A percentile compares a stretch with the other conserved stretches of the same genome.
Conservation (phyloP, 495 filamentous ascomycete species). For the Podospora comata region DNA sequence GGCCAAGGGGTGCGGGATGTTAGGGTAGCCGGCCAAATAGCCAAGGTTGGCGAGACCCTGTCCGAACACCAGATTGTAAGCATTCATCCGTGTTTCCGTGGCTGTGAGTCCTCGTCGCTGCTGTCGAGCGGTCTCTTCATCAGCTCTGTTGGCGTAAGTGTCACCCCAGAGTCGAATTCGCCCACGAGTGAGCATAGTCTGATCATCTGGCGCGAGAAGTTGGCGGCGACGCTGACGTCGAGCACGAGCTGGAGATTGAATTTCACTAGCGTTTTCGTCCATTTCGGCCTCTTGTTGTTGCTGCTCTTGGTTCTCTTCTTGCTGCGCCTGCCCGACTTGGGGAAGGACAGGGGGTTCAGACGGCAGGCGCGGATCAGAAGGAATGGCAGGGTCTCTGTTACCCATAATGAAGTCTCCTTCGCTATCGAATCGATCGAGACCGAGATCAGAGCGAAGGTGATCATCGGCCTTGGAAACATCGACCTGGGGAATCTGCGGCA, state of each 20-base stretch:
- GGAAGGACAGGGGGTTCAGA: constrained; percentile 16
- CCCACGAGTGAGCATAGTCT: constrained; percentile 50
- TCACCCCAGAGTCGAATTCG: constrained; percentile 58
- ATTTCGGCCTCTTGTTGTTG: constrained; percentile 21
- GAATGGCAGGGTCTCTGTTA: constrained; percentile 7
- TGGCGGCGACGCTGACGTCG: constrained; percentile 28
- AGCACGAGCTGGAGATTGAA: constrained; percentile 23
- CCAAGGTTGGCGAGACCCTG: constrained; percentile 42
- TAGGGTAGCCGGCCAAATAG: constrained; percentile 25
- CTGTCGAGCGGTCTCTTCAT: constrained; percentile 27
- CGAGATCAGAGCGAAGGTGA: constrained; percentile 7
- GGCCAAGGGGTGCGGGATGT: constrained; percentile 37
- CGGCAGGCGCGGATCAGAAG: constrained; percentile 11
- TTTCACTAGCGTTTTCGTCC: constrained; percentile 17
- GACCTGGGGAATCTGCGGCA: constrained; percentile 33
- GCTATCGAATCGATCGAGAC: constrained; percentile 15
- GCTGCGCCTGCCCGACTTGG: constrained; percentile 4
- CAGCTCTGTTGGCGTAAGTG: constrained; percentile 46
- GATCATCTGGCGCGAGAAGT: constrained; percentile 37
- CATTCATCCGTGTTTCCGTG: constrained; percentile 44
- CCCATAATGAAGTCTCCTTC: constrained; percentile 28
- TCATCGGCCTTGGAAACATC: constrained; percentile 5
- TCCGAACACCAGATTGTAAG: constrained; percentile 44
- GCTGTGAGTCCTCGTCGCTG: constrained; percentile 35
- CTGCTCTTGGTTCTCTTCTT: constrained; percentile 11